These are phyloP conservation scores for Camellia sinensis DNA, from an alignment of 148 eudicot genomes.

Conservation along the genomic window DNA sequence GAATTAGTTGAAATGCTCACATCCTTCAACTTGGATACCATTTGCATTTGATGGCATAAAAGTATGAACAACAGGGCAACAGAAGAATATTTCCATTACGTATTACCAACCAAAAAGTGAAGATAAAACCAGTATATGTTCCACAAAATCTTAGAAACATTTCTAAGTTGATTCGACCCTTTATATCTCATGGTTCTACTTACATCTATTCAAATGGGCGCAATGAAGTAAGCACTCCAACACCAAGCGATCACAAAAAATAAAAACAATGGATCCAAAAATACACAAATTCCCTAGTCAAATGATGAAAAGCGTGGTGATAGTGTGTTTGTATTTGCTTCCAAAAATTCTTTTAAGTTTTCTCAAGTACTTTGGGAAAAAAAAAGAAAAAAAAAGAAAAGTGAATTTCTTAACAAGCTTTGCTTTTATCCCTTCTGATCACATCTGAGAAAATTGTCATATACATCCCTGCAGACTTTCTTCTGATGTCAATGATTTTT, in stretches of 20 bases:
- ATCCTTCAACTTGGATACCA: neutral
- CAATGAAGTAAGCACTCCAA: neutral
- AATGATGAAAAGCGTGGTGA: no score
- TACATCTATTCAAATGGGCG: neutral
- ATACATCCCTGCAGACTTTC: neutral
- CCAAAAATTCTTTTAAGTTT: no score
- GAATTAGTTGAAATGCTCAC: neutral
- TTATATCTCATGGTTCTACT: neutral
- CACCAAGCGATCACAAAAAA: neutral
- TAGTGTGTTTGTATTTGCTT: no score
- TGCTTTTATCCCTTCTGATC: no score
- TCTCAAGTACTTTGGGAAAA: no score
- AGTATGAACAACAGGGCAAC: neutral
- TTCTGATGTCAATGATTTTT: neutral
- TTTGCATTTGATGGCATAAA: conserved; percentile 4
- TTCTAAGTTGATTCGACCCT: neutral
- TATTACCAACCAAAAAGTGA: neutral
- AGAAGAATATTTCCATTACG: conserved; percentile 5
- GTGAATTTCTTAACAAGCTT: neutral
- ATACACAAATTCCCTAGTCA: no score
- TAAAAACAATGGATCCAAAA: neutral
- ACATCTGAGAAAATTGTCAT: neutral
- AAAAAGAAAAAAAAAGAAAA: neutral
- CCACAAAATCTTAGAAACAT: neutral
- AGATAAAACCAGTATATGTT: neutral